Percentiles rank a stretch among this genome's conserved stretches.
These are phyloP conservation scores for Solanum sejunctum DNA, from an alignment of 257 asterid genomes.

Conservation along the genomic window DNA sequence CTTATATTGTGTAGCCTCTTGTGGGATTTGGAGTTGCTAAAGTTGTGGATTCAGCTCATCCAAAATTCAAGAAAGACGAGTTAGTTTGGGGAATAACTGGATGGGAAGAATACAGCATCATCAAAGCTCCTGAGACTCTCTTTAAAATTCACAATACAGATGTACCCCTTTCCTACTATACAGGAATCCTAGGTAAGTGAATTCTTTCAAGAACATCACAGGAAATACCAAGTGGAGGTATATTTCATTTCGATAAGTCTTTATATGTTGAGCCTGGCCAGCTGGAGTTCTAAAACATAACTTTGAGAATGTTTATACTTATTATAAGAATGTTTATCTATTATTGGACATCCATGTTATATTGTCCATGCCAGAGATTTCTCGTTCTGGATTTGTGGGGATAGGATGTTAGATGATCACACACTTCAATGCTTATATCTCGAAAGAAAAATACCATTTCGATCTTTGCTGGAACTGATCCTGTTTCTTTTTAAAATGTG, in stretches of 20 bases:
- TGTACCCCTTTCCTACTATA: constrained; percentile 8
- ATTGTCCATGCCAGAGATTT: neutral
- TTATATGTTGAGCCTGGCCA: too few species aligned
- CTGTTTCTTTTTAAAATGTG: neutral
- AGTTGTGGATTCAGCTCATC: constrained; percentile 3
- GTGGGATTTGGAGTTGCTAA: constrained; percentile 7
- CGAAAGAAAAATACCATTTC: too few species aligned
- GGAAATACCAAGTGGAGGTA: neutral
- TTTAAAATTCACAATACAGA: constrained; percentile 1
- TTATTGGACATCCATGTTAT: neutral
- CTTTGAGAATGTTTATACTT: neutral
- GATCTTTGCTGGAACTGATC: neutral
- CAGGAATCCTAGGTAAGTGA: constrained; percentile 7
- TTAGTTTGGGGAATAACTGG: constrained; percentile 9
- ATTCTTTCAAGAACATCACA: neutral
- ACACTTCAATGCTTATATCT: neutral
- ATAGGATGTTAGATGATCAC: neutral
- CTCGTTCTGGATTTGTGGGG: neutral
- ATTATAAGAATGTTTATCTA: neutral
- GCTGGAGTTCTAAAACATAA: neutral
- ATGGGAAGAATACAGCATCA: constrained; percentile 11
- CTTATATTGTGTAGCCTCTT: neutral
- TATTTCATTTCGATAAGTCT: neutral
- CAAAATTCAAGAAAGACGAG: constrained; percentile 10
- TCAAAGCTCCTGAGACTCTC: neutral